A percentile compares a stretch with the other conserved stretches of the same genome.
Evolutionary conservation across 2,329 filamentous ascomycete species (phyloP).

Genomic region (Colletotrichum scovillei): DNA sequence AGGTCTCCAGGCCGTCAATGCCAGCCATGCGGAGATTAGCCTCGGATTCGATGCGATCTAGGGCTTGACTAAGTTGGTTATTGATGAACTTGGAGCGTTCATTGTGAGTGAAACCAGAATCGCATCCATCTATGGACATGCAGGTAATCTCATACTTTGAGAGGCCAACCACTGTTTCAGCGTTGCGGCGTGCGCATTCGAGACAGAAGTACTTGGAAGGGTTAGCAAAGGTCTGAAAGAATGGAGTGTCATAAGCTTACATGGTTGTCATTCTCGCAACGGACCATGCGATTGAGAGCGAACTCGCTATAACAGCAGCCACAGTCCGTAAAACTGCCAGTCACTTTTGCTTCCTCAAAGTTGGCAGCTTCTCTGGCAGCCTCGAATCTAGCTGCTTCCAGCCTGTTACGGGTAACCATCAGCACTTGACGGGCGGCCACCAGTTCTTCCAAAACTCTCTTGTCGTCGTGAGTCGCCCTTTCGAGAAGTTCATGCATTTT

Average conservation of each 20-base stretch:
- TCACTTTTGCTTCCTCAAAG: constrained; percentile 51
- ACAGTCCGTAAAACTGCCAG: constrained; percentile 73
- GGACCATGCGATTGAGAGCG: constrained; percentile 74
- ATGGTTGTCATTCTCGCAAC: constrained; percentile 71
- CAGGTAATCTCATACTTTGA: constrained; percentile 77
- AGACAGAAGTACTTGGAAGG: constrained; percentile 71
- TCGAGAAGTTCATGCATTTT: constrained; percentile 39
- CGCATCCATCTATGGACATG: constrained; percentile 76
- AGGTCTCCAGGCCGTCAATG: constrained; percentile 78
- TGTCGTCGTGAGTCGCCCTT: constrained; percentile 31
- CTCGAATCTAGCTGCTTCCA: constrained; percentile 39
- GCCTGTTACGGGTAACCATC: constrained; percentile 9
- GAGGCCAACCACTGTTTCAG: constrained; percentile 75
- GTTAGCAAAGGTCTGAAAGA: background rate
- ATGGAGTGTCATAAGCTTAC: constrained; percentile 40
- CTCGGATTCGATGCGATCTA: constrained; percentile 79
- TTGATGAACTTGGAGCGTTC: constrained; percentile 70
- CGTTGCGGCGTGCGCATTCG: constrained; percentile 72
- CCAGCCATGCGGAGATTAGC: constrained; percentile 75
- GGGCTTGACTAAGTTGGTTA: constrained; percentile 65
- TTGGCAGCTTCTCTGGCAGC: constrained; percentile 54
- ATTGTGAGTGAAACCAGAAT: constrained; percentile 65
- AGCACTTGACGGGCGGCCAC: constrained; percentile 47
- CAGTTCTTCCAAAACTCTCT: constrained; percentile 52
- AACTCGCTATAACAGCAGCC: constrained; percentile 78